Evolutionary conservation across 2,329 filamentous ascomycete genomes (phyloP).

Genomic region (Rhytidhysteron rufulum): DNA sequence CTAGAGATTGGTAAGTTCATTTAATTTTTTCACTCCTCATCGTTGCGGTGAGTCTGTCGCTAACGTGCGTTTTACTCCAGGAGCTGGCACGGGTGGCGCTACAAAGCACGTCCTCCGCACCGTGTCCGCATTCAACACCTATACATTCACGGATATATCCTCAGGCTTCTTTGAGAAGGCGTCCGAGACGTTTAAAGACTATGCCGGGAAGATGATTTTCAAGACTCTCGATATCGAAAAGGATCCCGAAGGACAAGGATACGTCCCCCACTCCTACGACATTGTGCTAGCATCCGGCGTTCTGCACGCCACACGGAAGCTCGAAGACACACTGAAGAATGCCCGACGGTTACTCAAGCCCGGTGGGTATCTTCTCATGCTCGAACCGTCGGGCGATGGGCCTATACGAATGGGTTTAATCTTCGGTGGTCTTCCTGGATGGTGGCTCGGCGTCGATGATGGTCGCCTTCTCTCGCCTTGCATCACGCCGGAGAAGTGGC

Average conservation of each 20-base stretch:
- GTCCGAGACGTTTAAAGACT: conserved; percentile 1
- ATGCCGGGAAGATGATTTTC: conserved; percentile 4
- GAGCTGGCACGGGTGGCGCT: conserved; percentile 12
- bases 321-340: neutral
- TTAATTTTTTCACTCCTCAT: no score
- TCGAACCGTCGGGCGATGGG: neutral
- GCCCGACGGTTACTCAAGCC: neutral
- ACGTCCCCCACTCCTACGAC: conserved; percentile 10
- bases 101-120: conserved; percentile 5
- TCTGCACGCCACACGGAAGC: neutral
- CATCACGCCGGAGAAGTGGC: no score
- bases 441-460: neutral
- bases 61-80: no score
- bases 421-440: neutral
- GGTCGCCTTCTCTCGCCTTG: neutral
- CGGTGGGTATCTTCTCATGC: neutral
- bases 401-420: neutral
- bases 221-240: conserved; percentile 8
- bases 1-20: conserved; percentile 12
- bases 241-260: conserved; percentile 9
- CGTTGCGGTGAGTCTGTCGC: no score
- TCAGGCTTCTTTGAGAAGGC: conserved; percentile 13
- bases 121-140: conserved; percentile 1
- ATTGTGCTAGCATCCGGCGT: conserved; percentile 12
- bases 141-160: conserved; percentile 21